Conservation (phyloP, 768 basidiomycete species). For the Nidularia sp. region DNA sequence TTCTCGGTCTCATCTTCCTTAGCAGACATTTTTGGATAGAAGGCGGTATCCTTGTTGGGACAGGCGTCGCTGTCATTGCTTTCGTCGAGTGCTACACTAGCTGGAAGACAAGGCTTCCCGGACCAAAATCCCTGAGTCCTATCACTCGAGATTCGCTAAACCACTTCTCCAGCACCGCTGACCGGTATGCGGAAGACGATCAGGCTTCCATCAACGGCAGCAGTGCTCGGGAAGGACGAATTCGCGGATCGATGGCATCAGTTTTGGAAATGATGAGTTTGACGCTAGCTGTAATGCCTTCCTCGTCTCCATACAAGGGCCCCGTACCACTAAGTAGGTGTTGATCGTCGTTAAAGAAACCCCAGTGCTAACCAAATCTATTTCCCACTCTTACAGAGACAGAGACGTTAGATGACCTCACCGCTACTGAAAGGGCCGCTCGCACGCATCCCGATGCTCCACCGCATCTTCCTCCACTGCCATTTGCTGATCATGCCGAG, state of each 20-base stretch:
- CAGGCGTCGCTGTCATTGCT: constrained; percentile 48
- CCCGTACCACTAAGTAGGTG: constrained; percentile 66
- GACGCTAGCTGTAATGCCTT: constrained; percentile 72
- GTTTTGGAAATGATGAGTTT: constrained; percentile 84
- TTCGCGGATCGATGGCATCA: constrained; percentile 73
- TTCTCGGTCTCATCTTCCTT: constrained; percentile 71
- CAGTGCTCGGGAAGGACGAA: constrained; percentile 35
- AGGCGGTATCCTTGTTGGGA: constrained; percentile 58
- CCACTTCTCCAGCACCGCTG: constrained; percentile 46
- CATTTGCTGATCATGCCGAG: constrained; percentile 73
- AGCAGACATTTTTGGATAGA: constrained; percentile 68
- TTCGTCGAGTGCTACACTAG: constrained; percentile 59
- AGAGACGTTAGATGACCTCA: constrained; percentile 77
- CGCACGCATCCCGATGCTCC: constrained; percentile 77
- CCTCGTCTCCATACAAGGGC: constrained; percentile 48
- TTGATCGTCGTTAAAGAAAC: constrained; percentile 5
- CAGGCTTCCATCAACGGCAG: constrained; percentile 46
- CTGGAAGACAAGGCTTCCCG: constrained; percentile 45
- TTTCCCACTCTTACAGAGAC: constrained; percentile 38
- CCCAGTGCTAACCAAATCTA: constrained; percentile 3
- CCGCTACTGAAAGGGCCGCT: constrained; percentile 73
- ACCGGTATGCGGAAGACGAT: constrained; percentile 37
- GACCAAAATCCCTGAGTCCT: constrained; percentile 43
- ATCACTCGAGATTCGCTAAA: constrained; percentile 57
- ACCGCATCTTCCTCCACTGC: constrained; percentile 62